Base-by-base conservation (phyloP, 345 rosid species). In the Zanthoxylum bungeanum region DNA sequence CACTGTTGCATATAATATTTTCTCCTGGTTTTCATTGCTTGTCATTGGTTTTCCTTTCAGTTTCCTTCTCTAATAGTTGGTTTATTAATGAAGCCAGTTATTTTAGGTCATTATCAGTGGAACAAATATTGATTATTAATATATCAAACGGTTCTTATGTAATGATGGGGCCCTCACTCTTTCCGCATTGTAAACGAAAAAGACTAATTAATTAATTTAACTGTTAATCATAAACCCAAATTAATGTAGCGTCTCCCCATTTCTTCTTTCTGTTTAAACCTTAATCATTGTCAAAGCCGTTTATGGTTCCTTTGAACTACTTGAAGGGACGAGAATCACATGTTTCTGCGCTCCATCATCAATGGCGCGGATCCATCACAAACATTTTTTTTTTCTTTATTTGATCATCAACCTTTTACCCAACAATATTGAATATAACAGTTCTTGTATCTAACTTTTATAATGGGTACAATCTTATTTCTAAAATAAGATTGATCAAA, bases 211-310 rank as follows among this genome's bases (percentile, higher is more conserved):
- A 46, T 64, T n/a, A 5, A 40, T 1, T 63, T 22, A 51, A 56
- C 27, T 21, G 2, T 1, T 25, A 36, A 57, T 68, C 22, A 52
- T 37, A 55, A 72, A 30, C 25, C 34, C 31, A 17, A 62, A 42
- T 64, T 31, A 73, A 19, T 37, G 50, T 47, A 49, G 75, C 69
- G 70, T 66, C 62, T 71, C 66, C 56, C 21, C 24, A 21, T 30
- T 70, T 55, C 56, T 10, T 40, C 31, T 21, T 53, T 40, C 22
- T 50, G 22, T 56, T 59, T 56, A 71, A 36, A 31, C 42, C 40
- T 75, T 76, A 79, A 79, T 71, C 76, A 79, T 75, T 79, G 51
- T 72, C 82, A 21, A 49, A 62, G 42, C 57, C 71, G 74, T 68
- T 67, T 59, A 17, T 28, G 31, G 50, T 51, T 33, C 4, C 30